Evolutionary conservation across 2,329 filamentous ascomycete genomes (phyloP).

Genomic region (Rachicladosporium sp.): DNA sequence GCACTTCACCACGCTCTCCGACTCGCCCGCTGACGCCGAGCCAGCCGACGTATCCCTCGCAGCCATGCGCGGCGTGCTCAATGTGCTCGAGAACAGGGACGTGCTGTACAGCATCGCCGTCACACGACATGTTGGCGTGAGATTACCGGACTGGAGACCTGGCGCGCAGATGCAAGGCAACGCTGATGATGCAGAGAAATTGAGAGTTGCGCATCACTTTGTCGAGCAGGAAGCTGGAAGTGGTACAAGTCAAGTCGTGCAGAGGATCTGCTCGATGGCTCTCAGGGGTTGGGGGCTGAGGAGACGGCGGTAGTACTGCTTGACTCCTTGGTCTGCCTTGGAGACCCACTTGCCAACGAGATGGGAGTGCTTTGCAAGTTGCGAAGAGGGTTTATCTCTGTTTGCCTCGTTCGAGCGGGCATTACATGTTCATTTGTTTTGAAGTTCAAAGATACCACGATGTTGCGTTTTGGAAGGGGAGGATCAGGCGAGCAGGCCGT

Average conservation of each 20-base stretch:
- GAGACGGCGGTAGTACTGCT: not conserved
- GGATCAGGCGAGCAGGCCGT: no score
- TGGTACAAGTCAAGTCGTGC: conserved; percentile 36
- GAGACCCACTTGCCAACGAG: no score
- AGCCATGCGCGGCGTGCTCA: conserved; percentile 57
- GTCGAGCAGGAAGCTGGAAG: conserved; percentile 33
- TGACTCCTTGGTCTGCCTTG: no score
- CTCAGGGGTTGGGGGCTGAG: conserved; percentile 28
- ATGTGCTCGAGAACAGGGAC: conserved; percentile 75
- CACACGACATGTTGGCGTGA: conserved; percentile 59
- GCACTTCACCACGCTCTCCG: conserved; percentile 54
- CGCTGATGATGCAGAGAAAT: conserved; percentile 29
- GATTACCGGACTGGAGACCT: conserved; percentile 32
- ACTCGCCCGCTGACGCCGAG: conserved; percentile 44
- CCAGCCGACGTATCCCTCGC: conserved; percentile 48
- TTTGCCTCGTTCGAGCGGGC: no score
- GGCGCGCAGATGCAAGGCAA: conserved; percentile 18
- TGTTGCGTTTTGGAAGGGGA: no score
- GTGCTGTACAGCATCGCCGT: conserved; percentile 82
- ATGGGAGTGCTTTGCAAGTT: no score
- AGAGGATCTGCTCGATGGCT: conserved; percentile 38
- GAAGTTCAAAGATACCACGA: no score
- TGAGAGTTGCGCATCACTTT: conserved; percentile 37
- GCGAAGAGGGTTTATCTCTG: no score
- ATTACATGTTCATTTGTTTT: no score